Evolutionary conservation across 805 yeast genomes (phyloP).

Genomic region (Kodamaea fukazawae): DNA sequence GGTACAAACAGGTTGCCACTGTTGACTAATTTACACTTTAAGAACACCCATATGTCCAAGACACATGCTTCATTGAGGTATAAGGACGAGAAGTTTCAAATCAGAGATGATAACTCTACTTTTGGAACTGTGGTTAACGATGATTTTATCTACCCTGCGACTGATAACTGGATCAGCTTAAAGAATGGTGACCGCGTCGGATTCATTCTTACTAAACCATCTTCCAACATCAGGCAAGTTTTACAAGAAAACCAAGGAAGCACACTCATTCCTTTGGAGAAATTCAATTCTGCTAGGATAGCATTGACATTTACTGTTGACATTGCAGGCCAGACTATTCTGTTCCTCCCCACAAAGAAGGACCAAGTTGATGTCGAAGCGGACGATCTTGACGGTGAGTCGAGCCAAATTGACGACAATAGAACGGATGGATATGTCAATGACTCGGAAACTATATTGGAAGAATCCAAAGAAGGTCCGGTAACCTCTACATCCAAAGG

Average conservation of each 20-base stretch:
- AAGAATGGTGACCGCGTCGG: conserved; percentile 30
- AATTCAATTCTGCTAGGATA: conserved; percentile 22
- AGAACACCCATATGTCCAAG: conserved; percentile 37
- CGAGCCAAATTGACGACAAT: conserved; percentile 7
- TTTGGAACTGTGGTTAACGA: conserved; percentile 39
- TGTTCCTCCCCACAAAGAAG: conserved; percentile 12
- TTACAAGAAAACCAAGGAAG: conserved; percentile 13
- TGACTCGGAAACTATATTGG: conserved; percentile 4
- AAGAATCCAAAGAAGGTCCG: not conserved
- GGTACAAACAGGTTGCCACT: conserved; percentile 25
- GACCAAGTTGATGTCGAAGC: conserved; percentile 11
- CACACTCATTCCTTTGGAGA: conserved; percentile 17
- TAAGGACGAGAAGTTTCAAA: conserved; percentile 17
- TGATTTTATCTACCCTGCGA: conserved; percentile 20
- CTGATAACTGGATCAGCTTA: conserved; percentile 14
- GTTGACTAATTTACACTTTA: conserved; percentile 30
- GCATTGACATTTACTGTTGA: conserved; percentile 19
- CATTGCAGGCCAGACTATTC: conserved; percentile 13
- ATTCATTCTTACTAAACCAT: conserved; percentile 34
- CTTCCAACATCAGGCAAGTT: conserved; percentile 17
- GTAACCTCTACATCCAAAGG: conserved; percentile 8
- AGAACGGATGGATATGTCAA: conserved; percentile 9
- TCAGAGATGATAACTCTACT: conserved; percentile 33
- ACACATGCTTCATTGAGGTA: conserved; percentile 30
- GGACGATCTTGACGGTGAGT: conserved; percentile 9